Evolutionary conservation across 2,329 filamentous ascomycete genomes (phyloP), one percentile per base, ranked within the genome.

Genomic region (Cladosporium sp.): DNA sequence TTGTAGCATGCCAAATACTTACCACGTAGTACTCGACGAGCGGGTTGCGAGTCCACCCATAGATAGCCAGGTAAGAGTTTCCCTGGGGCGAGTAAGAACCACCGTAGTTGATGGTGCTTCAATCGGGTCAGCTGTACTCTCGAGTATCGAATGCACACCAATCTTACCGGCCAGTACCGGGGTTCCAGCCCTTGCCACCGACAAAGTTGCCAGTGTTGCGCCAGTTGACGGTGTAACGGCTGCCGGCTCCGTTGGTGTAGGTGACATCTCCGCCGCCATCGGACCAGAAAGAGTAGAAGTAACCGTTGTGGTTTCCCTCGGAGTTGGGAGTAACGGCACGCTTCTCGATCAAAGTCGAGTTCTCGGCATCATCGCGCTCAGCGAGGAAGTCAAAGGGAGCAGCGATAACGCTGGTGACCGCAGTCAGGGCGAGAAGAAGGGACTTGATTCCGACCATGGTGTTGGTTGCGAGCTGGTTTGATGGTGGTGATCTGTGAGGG

Each of bases 281-380:
- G 64, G 82, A 85, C 84, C 84, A 88, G 79, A 81, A 87, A 10
- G 83, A 85, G 76, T 85, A 88, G 79, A 83, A 88, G 78, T 81
- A 88, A 64, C 85, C 85, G 71, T 85, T 83, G 77, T 84, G 78
- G 7, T 79, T 83, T 58, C 85, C 85, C 61, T 63, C 61, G 16
- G 77, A 75, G 68, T 79, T 83, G 62, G 79, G 73, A 31, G 84
- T 84, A 35, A 79, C 77, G 67, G 77, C 68, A 67, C 70, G 72
- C 68, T 75, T 75, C 50, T 75, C 74, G 64, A 80, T 72, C 67
- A 67, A 58, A 37, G 67, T 67, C 29, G 57, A 56, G 49, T 66
- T 67, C 26, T 79, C 78, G 67, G 76, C 74, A 46, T 79, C 70
- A 65, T 77, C 68, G 29, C 61, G 61, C 50, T 63, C 61, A 35